These are phyloP conservation scores for Fusarium udum DNA, from an alignment of 2,329 filamentous ascomycete genomes.

Conservation along the genomic window DNA sequence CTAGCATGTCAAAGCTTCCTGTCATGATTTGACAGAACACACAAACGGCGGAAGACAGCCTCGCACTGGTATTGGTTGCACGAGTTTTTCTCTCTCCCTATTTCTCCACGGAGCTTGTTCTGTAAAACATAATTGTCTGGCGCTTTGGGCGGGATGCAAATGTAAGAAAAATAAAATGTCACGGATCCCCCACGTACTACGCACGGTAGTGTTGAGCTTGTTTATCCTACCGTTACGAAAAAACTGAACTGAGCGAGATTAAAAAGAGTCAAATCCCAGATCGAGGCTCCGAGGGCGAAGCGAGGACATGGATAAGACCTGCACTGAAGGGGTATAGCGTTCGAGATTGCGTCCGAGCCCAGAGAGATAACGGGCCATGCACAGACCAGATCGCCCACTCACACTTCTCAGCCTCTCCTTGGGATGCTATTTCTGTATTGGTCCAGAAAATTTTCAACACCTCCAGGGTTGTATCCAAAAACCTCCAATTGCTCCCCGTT, in stretches of 20 bases:
- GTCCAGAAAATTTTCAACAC: conserved; percentile 19
- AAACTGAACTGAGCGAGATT: conserved; percentile 1
- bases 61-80: conserved; percentile 12
- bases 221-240: conserved; percentile 1
- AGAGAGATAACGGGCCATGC: conserved; percentile 32
- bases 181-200: conserved; percentile 8
- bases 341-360: not conserved
- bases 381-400: conserved; percentile 35
- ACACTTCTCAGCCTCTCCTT: conserved; percentile 16
- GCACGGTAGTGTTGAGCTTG: conserved; percentile 14
- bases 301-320: conserved; percentile 18
- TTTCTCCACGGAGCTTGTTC: not conserved
- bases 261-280: not conserved
- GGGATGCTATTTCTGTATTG: conserved; percentile 23
- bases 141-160: not conserved
- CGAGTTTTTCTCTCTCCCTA: not conserved
- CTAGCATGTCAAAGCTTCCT: conserved; percentile 28
- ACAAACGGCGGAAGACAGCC: not conserved
- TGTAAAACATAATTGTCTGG: not conserved
- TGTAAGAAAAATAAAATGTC: not conserved
- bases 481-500: not conserved
- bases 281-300: conserved; percentile 7
- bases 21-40: conserved; percentile 8
- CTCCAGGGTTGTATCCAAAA: conserved; percentile 3
- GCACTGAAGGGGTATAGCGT: not conserved